Base-by-base conservation (phyloP, 148 eudicot species). In the Spergularia bocconei region DNA sequence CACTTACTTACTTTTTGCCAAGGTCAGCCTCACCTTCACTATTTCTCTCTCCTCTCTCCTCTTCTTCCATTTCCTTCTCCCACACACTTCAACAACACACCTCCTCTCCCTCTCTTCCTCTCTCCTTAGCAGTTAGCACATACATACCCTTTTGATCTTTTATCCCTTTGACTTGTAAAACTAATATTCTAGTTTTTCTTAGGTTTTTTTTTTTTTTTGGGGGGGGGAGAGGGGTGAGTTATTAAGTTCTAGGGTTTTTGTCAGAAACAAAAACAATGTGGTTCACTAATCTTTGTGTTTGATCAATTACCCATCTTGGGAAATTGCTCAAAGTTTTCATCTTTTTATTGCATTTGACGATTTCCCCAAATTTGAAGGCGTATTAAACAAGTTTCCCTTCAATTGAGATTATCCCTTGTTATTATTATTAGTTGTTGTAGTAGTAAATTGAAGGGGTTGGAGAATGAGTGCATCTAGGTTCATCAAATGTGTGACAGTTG, bases 401-500 rank as follows among this genome's bases (percentile, higher is more conserved):
- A 29, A 70, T 54, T 53, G 1, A 38, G 7, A 44, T 44, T 6
- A 9, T 44, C 25, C 25, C 25, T 23, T 44, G 1, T 5, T 44
- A 5, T 56, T n/a, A 4, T 56, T 6, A 16, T 56, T 56, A 15
- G 59, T 6, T 56, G 59, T n/a, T 7, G 61, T 58, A 14, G 74
- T 4, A 55, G 19, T 54, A 15, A 29, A 20, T 23, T 53, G 20
- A 21, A 25, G 13, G 6, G 51, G 41, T 21, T 6, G 21, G 54
- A 74, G 36, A 70, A 79, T 79, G 77, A 81, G 84, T 51, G 84
- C 80, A 52, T 81, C 84, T 13, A 81, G 84, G 80, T 81, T 81
- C 64, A 81, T 81, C 76, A 81, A 81, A 67, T 81, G 84, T 73
- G 84, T 81, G n/a, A 81, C 84, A 13, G 81, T 81, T 55, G 84